Base-by-base conservation (phyloP, 2,329 filamentous ascomycete species). In the Capronia americana region DNA sequence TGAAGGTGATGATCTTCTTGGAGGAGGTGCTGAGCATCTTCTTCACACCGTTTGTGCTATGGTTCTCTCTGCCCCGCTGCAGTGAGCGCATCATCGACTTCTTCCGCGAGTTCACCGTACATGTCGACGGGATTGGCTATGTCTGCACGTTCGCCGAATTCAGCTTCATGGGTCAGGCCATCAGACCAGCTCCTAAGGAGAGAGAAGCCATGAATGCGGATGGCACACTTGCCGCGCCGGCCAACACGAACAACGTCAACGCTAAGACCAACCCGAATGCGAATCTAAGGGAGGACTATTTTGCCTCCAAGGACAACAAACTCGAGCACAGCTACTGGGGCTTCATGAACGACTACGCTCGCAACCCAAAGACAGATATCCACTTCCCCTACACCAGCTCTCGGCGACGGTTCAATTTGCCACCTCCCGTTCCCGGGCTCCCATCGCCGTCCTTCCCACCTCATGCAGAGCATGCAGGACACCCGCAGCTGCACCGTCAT, bases 121-220 rank as follows among this genome's bases (percentile, higher is more conserved):
- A 99, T 73, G 94, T 99, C 17, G 95, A 99, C 75, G 95, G 95
- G 0, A 85, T 99, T 41, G 95, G 95, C 24, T 94, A 97, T 71
- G 92, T 98, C 11, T 99, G 95, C 78, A 97, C 94, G 0, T 98
- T 97, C 79, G 95, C 95, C 2, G 92, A 97, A 41, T 99, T 99
- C 74, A 92, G 97, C 70, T 98, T 98, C 80, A 93, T 96, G 78
- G 94, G 93, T 76, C 91, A 89, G 26, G 84, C 78, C 79, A n/a
- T 80, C 80, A 46, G 70, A 63, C 57, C 50, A 72, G 68, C 44
- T 79, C 78, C 11, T 79, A 62, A 57, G 57, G 54, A 78, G 79
- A 65, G 71, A 78, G 73, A 73, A 70, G 32, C 54, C 28, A 51
- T n/a, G 23, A 26, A 57, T n/a, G 65, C 30, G 6, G 24, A 44